Percentiles rank a stretch among this genome's conserved stretches.
These are phyloP conservation scores for Euphorbia neoarborescens DNA, from an alignment of 441 rosid species.

Conservation along the genomic window DNA sequence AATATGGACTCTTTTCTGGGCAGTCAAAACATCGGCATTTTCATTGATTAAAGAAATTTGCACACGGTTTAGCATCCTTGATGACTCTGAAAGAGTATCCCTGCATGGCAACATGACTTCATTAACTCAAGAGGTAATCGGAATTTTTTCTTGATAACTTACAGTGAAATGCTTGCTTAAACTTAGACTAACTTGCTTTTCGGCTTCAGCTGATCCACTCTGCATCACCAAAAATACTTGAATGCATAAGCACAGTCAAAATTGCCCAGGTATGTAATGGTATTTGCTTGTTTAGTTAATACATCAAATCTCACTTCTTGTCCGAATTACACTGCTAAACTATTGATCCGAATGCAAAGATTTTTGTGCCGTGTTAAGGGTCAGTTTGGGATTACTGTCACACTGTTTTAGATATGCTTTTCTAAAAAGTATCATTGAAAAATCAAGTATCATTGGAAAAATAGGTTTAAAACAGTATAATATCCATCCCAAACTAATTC, in stretches of 20 bases:
- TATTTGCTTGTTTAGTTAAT: slow-evolving; percentile 1
- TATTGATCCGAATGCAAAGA: neutral
- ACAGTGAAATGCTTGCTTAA: neutral
- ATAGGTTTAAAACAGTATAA: no score
- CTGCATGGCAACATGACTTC: slow-evolving; percentile 29
- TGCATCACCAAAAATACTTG: slow-evolving; percentile 49
- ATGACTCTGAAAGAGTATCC: slow-evolving; percentile 32
- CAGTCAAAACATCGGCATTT: slow-evolving; percentile 80
- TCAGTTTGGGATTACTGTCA: no score
- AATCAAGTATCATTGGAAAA: no score
- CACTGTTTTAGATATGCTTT: no score
- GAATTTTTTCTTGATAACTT: slow-evolving; percentile 2
- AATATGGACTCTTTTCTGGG: slow-evolving; percentile 23
- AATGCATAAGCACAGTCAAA: slow-evolving; percentile 66
- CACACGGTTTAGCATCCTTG: slow-evolving; percentile 43
- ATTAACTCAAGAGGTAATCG: slow-evolving; percentile 58
- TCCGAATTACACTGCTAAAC: neutral
- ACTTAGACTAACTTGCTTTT: slow-evolving; percentile 14
- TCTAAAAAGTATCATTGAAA: no score
- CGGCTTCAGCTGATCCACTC: slow-evolving; percentile 52
- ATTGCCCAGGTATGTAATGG: slow-evolving; percentile 70
- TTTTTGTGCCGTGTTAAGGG: neutral
- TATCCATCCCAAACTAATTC: no score
- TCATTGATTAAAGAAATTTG: slow-evolving; percentile 63
- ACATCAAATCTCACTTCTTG: neutral